Percentiles rank a stretch among this genome's conserved stretches.
Evolutionary conservation across 257 asterid genomes (phyloP).

Genomic region (Perilla frutescens): DNA sequence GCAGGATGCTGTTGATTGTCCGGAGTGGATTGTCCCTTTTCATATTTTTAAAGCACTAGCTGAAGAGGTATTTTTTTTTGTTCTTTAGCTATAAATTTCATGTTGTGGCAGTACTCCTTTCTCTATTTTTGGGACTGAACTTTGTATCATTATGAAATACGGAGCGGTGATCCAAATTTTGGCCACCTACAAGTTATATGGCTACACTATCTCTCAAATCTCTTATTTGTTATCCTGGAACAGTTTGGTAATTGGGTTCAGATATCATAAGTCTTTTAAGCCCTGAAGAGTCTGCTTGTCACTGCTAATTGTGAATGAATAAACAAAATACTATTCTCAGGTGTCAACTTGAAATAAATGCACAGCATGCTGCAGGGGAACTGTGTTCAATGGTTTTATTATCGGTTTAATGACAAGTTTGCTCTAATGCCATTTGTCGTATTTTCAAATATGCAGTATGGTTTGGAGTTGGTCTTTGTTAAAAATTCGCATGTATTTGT

Average conservation of each 20-base stretch:
- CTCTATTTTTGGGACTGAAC: not conserved
- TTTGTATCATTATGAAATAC: not conserved
- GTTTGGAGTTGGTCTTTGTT: slow-evolving; percentile 83
- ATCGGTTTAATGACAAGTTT: slow-evolving; percentile 17
- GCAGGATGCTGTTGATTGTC: slow-evolving; percentile 99
- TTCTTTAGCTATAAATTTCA: slow-evolving; percentile 12
- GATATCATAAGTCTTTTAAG: not conserved
- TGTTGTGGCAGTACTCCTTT: not conserved
- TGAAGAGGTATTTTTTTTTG: slow-evolving; percentile 68
- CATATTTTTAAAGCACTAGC: slow-evolving; percentile 87
- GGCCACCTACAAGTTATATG: not conserved
- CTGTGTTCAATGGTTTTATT: slow-evolving; percentile 5
- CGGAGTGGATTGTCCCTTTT: slow-evolving; percentile 97
- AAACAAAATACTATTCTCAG: not conserved
- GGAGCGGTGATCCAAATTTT: not conserved
- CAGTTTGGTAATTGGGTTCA: not conserved
- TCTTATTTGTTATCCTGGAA: slow-evolving; percentile 6
- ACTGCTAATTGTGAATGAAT: not conserved
- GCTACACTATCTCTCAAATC: not conserved
- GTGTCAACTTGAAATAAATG: not conserved
- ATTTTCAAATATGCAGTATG: slow-evolving; percentile 57
- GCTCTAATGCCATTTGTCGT: slow-evolving; percentile 13
- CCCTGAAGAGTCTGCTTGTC: not conserved
- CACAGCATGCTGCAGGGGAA: not conserved
- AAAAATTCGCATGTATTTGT: slow-evolving; percentile 82